Evolutionary conservation across 2,329 filamentous ascomycete species (phyloP).

Genomic region (Ambrosiella beaveri): DNA sequence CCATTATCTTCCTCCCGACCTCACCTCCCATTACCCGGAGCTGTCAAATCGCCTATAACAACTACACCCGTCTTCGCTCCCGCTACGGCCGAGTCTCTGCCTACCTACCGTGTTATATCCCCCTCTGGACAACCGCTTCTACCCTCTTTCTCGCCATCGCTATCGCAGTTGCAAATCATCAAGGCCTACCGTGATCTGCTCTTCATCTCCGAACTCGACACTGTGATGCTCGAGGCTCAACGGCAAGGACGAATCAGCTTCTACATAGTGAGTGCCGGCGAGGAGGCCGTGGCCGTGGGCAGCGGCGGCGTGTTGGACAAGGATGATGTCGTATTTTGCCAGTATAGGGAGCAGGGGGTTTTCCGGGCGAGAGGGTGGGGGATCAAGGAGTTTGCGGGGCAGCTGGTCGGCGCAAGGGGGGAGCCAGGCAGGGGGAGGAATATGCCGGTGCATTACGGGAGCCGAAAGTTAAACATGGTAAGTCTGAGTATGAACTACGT

Average conservation of each 20-base stretch:
- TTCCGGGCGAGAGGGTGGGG: slow-evolving; percentile 80
- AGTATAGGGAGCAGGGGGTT: slow-evolving; percentile 87
- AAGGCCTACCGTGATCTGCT: slow-evolving; percentile 51
- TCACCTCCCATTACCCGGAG: slow-evolving; percentile 70
- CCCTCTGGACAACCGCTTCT: slow-evolving; percentile 76
- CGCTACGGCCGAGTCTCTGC: slow-evolving; percentile 54
- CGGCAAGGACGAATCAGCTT: slow-evolving; percentile 86
- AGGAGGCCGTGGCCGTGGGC: slow-evolving; percentile 86
- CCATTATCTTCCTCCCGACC: slow-evolving; percentile 17
- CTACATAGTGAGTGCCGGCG: slow-evolving; percentile 92
- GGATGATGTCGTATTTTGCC: slow-evolving; percentile 82
- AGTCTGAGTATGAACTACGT: slow-evolving; percentile 18
- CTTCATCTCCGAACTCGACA: slow-evolving; percentile 67
- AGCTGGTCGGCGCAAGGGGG: slow-evolving; percentile 74
- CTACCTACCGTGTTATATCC: slow-evolving; percentile 83
- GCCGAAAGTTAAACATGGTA: slow-evolving; percentile 66
- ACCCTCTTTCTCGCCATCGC: slow-evolving; percentile 47
- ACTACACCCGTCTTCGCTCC: slow-evolving; percentile 63
- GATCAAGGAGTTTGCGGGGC: slow-evolving; percentile 81
- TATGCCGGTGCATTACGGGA: slow-evolving; percentile 96
- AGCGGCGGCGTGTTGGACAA: slow-evolving; percentile 67
- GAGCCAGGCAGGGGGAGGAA: slow-evolving; percentile 72
- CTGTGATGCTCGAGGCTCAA: slow-evolving; percentile 97
- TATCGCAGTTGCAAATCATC: slow-evolving; percentile 44
- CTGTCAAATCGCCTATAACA: slow-evolving; percentile 85